Evolutionary conservation across 73 alveolate species (phyloP).

Genomic region (Tetrahymena elliotti): DNA sequence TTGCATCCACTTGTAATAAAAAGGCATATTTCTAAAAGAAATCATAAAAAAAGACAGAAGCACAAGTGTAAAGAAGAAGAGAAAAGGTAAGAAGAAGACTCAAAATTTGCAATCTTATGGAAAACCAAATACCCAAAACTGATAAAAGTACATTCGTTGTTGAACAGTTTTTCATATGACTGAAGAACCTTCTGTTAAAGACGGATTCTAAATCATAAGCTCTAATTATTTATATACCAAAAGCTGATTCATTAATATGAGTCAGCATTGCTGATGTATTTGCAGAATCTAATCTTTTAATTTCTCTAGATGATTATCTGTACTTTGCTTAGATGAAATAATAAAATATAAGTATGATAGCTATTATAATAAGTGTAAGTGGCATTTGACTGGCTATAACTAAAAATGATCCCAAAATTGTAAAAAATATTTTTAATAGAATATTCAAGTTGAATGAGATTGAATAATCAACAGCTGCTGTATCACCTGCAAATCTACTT

Average conservation of each 20-base stretch:
- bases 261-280: conserved; percentile 17
- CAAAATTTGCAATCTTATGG: conserved; percentile 22
- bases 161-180: not conserved
- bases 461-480: conserved; percentile 24
- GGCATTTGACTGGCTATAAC: conserved; percentile 24
- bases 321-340: conserved; percentile 2
- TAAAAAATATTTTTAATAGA: not conserved
- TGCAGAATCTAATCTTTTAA: conserved; percentile 34
- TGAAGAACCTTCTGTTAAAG: conserved; percentile 5
- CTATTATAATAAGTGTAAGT: conserved; percentile 1
- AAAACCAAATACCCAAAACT: conserved; percentile 23
- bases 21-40: not conserved
- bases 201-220: not conserved
- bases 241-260: conserved; percentile 35
- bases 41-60: conserved; percentile 2
- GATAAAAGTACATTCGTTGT: conserved; percentile 10
- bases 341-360: not conserved
- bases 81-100: conserved; percentile 12
- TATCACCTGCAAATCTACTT: conserved; percentile 27
- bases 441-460: conserved; percentile 14
- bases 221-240: conserved; percentile 26
- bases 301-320: conserved; percentile 30
- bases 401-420: conserved; percentile 27
- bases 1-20: conserved; percentile 1
- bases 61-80: not conserved